Base-by-base conservation (phyloP, 1,139 yeast genomes). In the Groenewaldozyma sp. region DNA sequence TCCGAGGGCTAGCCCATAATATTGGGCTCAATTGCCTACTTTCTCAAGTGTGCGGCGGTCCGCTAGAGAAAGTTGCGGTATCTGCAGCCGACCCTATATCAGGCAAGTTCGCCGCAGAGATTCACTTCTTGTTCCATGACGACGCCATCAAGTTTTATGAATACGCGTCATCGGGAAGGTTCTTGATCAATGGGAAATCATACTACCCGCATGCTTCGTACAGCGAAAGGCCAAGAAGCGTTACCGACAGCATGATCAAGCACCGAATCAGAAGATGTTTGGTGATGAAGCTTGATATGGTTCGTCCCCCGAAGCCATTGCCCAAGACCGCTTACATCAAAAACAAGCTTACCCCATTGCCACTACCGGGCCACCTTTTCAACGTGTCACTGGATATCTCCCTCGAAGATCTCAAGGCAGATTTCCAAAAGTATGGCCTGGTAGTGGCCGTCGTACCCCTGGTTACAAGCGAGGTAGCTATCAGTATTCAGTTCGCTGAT, bases 41-140 rank as follows among this genome's bases (percentile, higher is more conserved):
- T 14, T 59, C 76, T 1, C 83, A 78, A 46, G 65, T 82, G 0
- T 64, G 71, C 50, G 94, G 94, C 0, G 95, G 95, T 0, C 86
- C 91, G 0, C 60, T 83, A 35, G 87, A 81, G 48, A 70, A 68
- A 45, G 55, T 36, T 19, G 13, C 22, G 22, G 20, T 26, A 31
- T 24, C 28, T 35, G 24, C 34, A 31, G 18, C 11, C 29, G 17
- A 13, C 47, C 10, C 42, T 45, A 3, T 41, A 45, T 38, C 48
- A 35, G 31, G 42, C 9, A 39, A 39, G 10, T 39, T 46, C 11
- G 28, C 42, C 14, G 39, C 79, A 14, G 78, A 77, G 47, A 46
- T 82, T 2, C 67, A 71, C 51, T 84, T 79, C 53, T 54, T 74
- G 26, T 68, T 60, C 26, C 66, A 73, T 1, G 68, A 67, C 21